Conservation (phyloP, 2,329 filamentous ascomycete species). For the Botrytis elliptica region DNA sequence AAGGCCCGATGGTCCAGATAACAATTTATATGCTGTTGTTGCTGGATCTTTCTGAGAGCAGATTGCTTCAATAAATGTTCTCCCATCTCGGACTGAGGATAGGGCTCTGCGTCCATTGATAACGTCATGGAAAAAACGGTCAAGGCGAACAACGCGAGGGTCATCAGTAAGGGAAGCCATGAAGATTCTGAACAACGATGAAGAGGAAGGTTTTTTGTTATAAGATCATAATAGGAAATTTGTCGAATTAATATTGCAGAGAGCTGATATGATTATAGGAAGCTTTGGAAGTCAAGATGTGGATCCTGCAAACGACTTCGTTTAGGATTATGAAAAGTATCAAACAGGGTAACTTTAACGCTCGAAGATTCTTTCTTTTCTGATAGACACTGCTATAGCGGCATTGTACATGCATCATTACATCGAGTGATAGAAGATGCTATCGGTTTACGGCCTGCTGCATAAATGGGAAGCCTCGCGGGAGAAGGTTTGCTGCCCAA, state of each 20-base stretch:
- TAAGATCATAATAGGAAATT: fast-evolving
- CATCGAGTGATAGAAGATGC: background rate
- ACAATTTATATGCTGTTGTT: slow-evolving; percentile 44
- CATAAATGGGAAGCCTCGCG: background rate
- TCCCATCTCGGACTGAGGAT: slow-evolving; percentile 42
- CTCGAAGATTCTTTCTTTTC: background rate
- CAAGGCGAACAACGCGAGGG: slow-evolving; percentile 34
- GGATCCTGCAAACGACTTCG: background rate
- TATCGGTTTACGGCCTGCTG: background rate
- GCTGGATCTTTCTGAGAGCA: slow-evolving; percentile 44
- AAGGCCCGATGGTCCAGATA: slow-evolving; percentile 41
- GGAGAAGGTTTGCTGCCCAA: background rate
- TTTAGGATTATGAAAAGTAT: background rate
- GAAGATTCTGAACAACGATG: background rate
- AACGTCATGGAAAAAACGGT: slow-evolving; percentile 43
- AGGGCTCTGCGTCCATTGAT: slow-evolving; percentile 43
- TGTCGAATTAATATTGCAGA: background rate
- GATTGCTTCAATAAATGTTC: slow-evolving; percentile 50
- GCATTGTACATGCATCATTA: background rate
- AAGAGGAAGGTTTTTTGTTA: background rate
- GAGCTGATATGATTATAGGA: background rate
- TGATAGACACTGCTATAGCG: background rate
- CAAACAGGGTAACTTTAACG: background rate
- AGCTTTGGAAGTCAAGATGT: background rate
- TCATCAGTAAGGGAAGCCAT: slow-evolving; percentile 20